phyloP scores from a whole-genome alignment of 2,329 filamentous ascomycete species.

The Septoria petroselini region DNA sequence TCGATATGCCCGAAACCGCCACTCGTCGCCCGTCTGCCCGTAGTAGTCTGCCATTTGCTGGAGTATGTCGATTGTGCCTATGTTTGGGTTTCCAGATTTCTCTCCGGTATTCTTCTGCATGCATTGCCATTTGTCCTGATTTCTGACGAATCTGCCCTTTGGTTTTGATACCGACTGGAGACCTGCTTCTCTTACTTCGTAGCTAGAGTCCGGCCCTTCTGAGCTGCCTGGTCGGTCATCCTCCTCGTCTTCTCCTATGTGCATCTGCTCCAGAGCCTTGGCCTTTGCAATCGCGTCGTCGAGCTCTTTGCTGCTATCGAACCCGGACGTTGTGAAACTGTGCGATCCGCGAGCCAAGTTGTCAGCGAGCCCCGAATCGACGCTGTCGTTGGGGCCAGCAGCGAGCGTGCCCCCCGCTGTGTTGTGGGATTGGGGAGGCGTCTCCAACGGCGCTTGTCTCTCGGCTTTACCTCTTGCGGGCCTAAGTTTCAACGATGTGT shows the following conservation, averaged over 20 bases:
- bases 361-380: not conserved
- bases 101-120: constrained; percentile 56
- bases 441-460: constrained; percentile 39
- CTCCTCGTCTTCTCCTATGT: constrained; percentile 43
- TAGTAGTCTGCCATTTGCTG: constrained; percentile 79
- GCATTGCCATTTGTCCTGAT: constrained; percentile 52
- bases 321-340: constrained; percentile 6
- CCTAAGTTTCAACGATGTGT: constrained; percentile 52
- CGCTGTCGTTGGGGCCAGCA: not conserved
- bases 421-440: constrained; percentile 41
- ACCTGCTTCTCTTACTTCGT: constrained; percentile 10
- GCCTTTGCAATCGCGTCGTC: constrained; percentile 63
- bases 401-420: constrained; percentile 17
- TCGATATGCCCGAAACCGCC: constrained; percentile 72
- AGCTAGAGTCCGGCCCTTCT: constrained; percentile 21
- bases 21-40: constrained; percentile 68
- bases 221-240: constrained; percentile 31
- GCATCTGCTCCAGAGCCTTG: constrained; percentile 58
- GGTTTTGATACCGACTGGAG: constrained; percentile 23
- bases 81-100: constrained; percentile 63
- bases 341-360: constrained; percentile 4
- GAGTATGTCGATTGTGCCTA: constrained; percentile 69
- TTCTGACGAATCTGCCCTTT: constrained; percentile 24
- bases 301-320: constrained; percentile 52
- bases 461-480: constrained; percentile 42